Evolutionary conservation across 768 basidiomycete genomes (phyloP).

Genomic region (Crucibulum laeve): DNA sequence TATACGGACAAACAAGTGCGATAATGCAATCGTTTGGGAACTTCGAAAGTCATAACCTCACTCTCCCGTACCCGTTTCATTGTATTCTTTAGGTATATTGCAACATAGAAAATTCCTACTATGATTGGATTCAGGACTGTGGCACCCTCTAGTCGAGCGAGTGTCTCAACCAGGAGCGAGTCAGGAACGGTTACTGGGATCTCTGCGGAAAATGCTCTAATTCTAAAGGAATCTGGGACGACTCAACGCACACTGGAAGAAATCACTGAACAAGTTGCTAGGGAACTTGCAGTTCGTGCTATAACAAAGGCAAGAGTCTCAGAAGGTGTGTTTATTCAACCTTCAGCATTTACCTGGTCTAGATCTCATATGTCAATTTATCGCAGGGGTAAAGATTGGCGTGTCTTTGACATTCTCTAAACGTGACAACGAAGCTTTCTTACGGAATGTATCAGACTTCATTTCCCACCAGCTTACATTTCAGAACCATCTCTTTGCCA

Average conservation of each 20-base stretch:
- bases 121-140: conserved; percentile 14
- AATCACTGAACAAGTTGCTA: conserved; percentile 56
- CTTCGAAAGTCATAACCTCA: too few relatives aligned
- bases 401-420: conserved; percentile 60
- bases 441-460: conserved; percentile 47
- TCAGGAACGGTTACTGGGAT: neutral
- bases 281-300: conserved; percentile 50
- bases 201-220: neutral
- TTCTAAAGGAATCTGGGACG: neutral
- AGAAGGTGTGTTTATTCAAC: conserved; percentile 31
- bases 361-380: neutral
- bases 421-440: conserved; percentile 50
- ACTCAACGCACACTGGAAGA: conserved; percentile 51
- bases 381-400: conserved; percentile 45
- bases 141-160: conserved; percentile 1
- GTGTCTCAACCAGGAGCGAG: neutral
- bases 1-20: neutral
- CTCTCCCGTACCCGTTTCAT: neutral
- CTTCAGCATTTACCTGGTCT: neutral
- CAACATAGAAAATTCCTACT: neutral
- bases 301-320: conserved; percentile 43
- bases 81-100: neutral
- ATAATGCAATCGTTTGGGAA: neutral
- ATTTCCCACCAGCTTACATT: conserved; percentile 38
- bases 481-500: conserved; percentile 46